Conservation (phyloP, 1,139 yeast genomes). For the Eremothecium gossypii region DNA sequence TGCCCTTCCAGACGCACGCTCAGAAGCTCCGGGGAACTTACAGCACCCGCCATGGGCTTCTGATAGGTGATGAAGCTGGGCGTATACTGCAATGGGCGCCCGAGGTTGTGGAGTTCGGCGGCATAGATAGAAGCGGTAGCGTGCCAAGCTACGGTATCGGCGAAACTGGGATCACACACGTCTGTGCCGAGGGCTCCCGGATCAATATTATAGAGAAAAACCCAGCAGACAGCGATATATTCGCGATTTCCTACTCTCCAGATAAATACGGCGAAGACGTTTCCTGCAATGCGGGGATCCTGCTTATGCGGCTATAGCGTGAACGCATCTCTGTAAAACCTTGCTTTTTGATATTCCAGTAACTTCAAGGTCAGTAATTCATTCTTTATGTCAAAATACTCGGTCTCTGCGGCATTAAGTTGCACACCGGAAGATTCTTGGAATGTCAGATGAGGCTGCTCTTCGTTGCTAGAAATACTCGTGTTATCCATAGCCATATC, state of each 20-base stretch:
- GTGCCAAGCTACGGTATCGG: constrained; percentile 1
- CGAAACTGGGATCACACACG: constrained; percentile 5
- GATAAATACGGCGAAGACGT: constrained; percentile 11
- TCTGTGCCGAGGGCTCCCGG: constrained; percentile 4
- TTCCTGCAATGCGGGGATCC: constrained; percentile 4
- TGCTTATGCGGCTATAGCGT: constrained; percentile 11
- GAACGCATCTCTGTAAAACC: constrained; percentile 23
- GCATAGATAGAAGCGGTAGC: constrained; percentile 9
- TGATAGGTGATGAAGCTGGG: constrained; percentile 18
- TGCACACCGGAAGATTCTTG: constrained; percentile 9
- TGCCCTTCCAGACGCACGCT: constrained; percentile 17
- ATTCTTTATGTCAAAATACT: constrained; percentile 14
- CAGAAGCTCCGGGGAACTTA: constrained; percentile 21
- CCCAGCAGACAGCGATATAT: constrained; percentile 13
- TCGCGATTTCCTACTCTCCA: constrained; percentile 15
- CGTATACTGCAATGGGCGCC: constrained; percentile 19
- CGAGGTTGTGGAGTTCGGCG: constrained; percentile 25
- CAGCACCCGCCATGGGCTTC: constrained; percentile 14
- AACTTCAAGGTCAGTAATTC: constrained; percentile 16
- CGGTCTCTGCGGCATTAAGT: constrained; percentile 8
- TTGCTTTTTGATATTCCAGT: constrained; percentile 18
- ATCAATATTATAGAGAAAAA: constrained; percentile 17
- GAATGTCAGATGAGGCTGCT: constrained; percentile 4
- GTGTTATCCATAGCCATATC: constrained; percentile 23
- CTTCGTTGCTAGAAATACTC: constrained; percentile 5